A percentile compares a stretch with the other conserved stretches of the same genome.
Evolutionary conservation across 1,284 basidiomycete genomes (phyloP).

Genomic region (Uromyces viciae-fabae): DNA sequence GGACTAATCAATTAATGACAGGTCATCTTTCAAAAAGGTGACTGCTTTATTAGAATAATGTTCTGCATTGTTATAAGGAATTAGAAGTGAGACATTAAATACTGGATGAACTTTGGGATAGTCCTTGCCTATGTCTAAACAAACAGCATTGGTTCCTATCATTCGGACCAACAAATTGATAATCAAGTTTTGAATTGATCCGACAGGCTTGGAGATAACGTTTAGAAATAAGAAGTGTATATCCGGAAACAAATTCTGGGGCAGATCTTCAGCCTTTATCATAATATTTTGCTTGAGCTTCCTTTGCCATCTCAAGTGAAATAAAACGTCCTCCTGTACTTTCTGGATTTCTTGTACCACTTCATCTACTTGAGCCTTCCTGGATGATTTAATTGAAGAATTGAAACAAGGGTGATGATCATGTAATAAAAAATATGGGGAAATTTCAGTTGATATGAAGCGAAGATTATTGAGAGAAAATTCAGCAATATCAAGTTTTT

Average conservation of each 20-base stretch:
- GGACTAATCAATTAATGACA: neutral
- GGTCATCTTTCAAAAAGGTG: neutral
- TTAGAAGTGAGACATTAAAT: slow-evolving; percentile 23
- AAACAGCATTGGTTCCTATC: slow-evolving; percentile 6
- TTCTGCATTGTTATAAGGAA: neutral
- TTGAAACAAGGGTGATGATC: slow-evolving; percentile 25
- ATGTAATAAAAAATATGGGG: slow-evolving; percentile 26
- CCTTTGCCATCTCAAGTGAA: too few relatives aligned
- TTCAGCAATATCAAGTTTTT: slow-evolving; percentile 12
- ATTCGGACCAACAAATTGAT: neutral
- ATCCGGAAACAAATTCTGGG: neutral
- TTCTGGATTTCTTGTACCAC: neutral
- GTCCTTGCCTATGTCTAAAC: neutral
- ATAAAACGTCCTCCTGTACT: too few relatives aligned
- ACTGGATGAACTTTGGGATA: slow-evolving; percentile 24
- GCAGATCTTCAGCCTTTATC: neutral
- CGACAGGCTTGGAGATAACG: neutral
- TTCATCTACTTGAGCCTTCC: neutral
- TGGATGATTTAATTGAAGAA: neutral
- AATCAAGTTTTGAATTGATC: neutral
- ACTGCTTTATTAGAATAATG: too few relatives aligned
- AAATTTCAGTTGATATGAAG: neutral
- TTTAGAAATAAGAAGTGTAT: neutral
- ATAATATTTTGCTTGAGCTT: neutral
- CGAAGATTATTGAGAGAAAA: slow-evolving; percentile 23